phyloP scores from a whole-genome alignment of 805 yeast genomes.

The Peterozyma toletana region DNA sequence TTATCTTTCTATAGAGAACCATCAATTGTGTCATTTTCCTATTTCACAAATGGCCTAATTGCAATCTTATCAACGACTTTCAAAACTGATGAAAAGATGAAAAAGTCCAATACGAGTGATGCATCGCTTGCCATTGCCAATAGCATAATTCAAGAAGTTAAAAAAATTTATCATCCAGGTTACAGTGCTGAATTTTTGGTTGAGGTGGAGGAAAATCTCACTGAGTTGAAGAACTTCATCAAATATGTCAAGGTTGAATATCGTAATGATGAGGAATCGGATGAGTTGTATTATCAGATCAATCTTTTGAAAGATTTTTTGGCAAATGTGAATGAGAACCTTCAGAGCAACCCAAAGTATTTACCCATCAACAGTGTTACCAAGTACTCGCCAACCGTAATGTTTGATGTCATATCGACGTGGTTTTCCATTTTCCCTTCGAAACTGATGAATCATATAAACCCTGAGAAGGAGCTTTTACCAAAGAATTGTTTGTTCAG shows the following conservation, averaged over 20 bases:
- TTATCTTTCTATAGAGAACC: background rate
- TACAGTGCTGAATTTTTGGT: background rate
- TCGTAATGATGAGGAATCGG: background rate
- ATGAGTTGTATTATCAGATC: background rate
- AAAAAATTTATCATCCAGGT: constrained; percentile 1
- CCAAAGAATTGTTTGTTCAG: too few relatives aligned
- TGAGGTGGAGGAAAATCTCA: background rate
- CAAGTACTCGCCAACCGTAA: background rate
- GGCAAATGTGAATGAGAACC: background rate
- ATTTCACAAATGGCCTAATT: constrained; percentile 2
- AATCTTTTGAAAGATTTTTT: background rate
- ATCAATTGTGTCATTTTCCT: background rate
- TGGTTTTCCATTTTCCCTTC: constrained; percentile 4
- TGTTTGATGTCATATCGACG: background rate
- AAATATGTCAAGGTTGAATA: too few relatives aligned
- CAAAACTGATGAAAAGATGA: background rate
- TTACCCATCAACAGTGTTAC: background rate
- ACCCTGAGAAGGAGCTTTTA: too few relatives aligned
- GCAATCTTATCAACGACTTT: constrained; percentile 1
- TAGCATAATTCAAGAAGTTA: constrained; percentile 2
- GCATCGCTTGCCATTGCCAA: background rate
- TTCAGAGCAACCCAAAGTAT: background rate
- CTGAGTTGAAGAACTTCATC: background rate
- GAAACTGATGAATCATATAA: background rate
- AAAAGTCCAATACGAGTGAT: background rate